Evolutionary conservation across 208 protist species (phyloP), one percentile per base, ranked within the genome.

Genomic region (Crithidia thermophila): DNA sequence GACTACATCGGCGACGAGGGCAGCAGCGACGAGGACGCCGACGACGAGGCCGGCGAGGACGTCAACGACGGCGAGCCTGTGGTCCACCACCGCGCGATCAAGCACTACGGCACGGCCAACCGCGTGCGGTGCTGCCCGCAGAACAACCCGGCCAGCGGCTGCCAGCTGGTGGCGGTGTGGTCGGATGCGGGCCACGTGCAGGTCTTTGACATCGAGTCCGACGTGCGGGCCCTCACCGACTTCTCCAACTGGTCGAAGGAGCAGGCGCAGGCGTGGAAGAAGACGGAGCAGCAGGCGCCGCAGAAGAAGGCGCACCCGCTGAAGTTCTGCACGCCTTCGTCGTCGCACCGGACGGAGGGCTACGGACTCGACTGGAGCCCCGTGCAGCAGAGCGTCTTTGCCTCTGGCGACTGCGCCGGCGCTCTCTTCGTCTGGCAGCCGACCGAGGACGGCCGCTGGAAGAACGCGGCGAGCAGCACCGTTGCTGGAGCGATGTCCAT

Each of bases 351-450:
- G 57, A 94, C 86, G 28, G 97, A 99, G 87, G 98, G 98, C 40
- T 99, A 95, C 73, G 96, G 95, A 8, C 78, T 99, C n/a, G 97
- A 97, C 81, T 99, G 97, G 97, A 98, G 96, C 34, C 71, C 79
- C 8, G 77, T 89, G 43, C 70, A 81, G 33, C 51, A 69, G 47
- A 82, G 82, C 62, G 67, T 75, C 37, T 91, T 97, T 43, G 90
- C 91, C 4, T 91, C 93, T 10, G 98, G 98, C 58, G 97, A 99
- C 74, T 98, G 93, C 74, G 71, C 79, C 30, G 93, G 90, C n/a
- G 68, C 85, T 8, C 84, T 99, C 23, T 94, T 91, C 57, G 66
- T 98, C 23, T 98, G 85, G 92, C 78, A 91, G 57, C 77, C 82
- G 20, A 64, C 86, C 16, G 86, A 90, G 18, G 85, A 82, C 59